These are phyloP conservation scores for Irpex sp. DNA, from an alignment of 1,284 basidiomycete genomes.

Conservation along the genomic window DNA sequence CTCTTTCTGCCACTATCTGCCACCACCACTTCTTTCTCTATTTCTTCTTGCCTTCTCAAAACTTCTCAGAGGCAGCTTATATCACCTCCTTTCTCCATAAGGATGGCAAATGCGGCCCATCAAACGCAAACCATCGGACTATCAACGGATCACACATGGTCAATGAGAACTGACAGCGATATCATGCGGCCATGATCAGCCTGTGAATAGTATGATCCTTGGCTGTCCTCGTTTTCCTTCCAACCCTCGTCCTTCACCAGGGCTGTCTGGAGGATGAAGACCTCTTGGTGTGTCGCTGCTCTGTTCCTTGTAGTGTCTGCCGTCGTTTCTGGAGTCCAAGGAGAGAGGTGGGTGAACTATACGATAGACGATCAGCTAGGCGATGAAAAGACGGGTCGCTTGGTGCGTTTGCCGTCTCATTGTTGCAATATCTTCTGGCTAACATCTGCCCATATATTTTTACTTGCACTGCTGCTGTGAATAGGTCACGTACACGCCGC, in stretches of 20 bases:
- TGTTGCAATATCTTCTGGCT: neutral
- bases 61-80: too few relatives aligned
- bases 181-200: neutral
- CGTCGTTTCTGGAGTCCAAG: neutral
- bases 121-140: neutral
- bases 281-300: neutral
- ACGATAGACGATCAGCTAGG: conserved; percentile 8
- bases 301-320: neutral
- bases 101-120: neutral
- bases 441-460: neutral
- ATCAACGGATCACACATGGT: neutral
- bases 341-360: neutral
- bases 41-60: too few relatives aligned
- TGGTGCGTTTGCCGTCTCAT: neutral
- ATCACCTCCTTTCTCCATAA: too few relatives aligned
- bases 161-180: neutral
- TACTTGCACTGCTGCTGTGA: neutral
- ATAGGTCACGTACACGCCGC: conserved; percentile 2
- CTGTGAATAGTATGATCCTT: neutral
- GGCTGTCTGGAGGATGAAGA: neutral
- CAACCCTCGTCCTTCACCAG: neutral
- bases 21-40: too few relatives aligned
- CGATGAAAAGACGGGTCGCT: conserved; percentile 1
- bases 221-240: neutral
- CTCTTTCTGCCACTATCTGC: too few relatives aligned